These are phyloP conservation scores for Linum lewisii DNA, from an alignment of 345 rosid species.

Conservation along the genomic window DNA sequence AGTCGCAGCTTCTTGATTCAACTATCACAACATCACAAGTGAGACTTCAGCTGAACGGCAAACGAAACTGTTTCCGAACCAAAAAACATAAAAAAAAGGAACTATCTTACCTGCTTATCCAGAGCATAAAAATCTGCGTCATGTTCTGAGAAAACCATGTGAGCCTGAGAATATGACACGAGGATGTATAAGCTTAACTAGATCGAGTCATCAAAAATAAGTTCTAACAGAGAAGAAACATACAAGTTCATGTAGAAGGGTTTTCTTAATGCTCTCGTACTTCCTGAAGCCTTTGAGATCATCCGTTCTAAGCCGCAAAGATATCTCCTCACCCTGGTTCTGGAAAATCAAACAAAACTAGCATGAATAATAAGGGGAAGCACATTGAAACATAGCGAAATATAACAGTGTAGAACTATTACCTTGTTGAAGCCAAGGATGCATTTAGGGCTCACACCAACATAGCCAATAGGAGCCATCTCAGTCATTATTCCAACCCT, in stretches of 20 bases:
- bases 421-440: constrained; percentile 89
- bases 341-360: constrained; percentile 23
- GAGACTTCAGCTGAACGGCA: not conserved
- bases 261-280: constrained; percentile 79
- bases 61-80: not conserved
- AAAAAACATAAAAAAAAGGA: not conserved
- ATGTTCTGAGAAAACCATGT: constrained; percentile 86
- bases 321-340: constrained; percentile 96
- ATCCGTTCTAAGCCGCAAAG: constrained; percentile 92
- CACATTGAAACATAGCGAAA: not conserved
- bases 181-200: not conserved
- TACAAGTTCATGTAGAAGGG: constrained; percentile 94
- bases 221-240: constrained; percentile 13
- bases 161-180: constrained; percentile 45
- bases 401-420: not conserved
- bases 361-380: not conserved
- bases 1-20: constrained; percentile 70
- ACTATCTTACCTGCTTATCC: constrained; percentile 58
- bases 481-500: constrained; percentile 84
- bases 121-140: constrained; percentile 77
- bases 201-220: constrained; percentile 1
- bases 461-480: constrained; percentile 96
- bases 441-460: constrained; percentile 83
- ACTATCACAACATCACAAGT: constrained; percentile 28
- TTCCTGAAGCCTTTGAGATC: constrained; percentile 95